Evolutionary conservation across 495 filamentous ascomycete genomes (phyloP).

Genomic region (Aspergillus bridgeri): DNA sequence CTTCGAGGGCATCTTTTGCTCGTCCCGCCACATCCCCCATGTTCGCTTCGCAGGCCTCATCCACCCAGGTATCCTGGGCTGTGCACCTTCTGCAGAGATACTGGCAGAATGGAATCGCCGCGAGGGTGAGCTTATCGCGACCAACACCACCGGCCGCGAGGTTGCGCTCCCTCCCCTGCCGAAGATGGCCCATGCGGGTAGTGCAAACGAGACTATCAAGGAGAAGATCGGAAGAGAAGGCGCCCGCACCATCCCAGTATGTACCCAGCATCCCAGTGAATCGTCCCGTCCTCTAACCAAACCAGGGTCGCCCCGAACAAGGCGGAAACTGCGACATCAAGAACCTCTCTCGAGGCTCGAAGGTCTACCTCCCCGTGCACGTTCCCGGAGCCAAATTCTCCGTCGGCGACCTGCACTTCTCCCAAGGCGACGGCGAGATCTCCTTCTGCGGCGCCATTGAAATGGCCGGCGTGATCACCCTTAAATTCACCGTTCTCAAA

Average conservation of each 20-base stretch:
- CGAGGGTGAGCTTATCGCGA: conserved; percentile 72
- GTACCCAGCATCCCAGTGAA: conserved; percentile 7
- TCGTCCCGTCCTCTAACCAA: neutral
- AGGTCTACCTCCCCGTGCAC: conserved; percentile 85
- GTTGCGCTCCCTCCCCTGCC: conserved; percentile 80
- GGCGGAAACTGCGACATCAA: conserved; percentile 86
- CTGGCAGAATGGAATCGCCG: conserved; percentile 77
- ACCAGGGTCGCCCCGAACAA: conserved; percentile 48
- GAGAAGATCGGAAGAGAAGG: conserved; percentile 82
- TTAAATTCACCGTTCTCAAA: conserved; percentile 89
- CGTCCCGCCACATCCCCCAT: conserved; percentile 83
- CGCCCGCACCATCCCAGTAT: conserved; percentile 78
- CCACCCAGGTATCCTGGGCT: conserved; percentile 91
- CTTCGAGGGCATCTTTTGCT: conserved; percentile 93
- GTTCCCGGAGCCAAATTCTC: conserved; percentile 87
- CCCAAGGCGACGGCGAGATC: conserved; percentile 89
- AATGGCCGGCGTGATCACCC: conserved; percentile 90
- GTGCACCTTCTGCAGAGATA: conserved; percentile 71
- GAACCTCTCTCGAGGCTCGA: conserved; percentile 79
- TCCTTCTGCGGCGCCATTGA: conserved; percentile 96
- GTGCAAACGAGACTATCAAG: conserved; percentile 56
- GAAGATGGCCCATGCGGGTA: conserved; percentile 68
- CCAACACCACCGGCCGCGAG: conserved; percentile 60
- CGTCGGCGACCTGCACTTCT: conserved; percentile 91
- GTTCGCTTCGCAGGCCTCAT: conserved; percentile 90